Evolutionary conservation across 768 basidiomycete species (phyloP), one percentile per base, ranked within the genome.

Genomic region (Ephemerocybe angulata): DNA sequence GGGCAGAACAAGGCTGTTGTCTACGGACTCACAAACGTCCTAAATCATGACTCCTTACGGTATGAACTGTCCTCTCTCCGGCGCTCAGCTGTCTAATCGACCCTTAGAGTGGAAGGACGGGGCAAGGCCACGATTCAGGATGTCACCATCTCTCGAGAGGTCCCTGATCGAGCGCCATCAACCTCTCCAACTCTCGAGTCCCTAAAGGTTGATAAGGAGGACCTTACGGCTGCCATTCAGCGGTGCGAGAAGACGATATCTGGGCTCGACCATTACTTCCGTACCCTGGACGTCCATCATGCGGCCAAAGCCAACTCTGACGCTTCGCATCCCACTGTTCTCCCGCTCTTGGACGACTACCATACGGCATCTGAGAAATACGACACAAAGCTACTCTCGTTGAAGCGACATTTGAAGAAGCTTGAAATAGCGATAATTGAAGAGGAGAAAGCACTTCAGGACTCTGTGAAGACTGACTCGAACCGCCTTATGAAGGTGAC

Each of bases 1-100:
- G 78, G 76, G 1, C 70, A 68, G 42, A 78, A 77, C 58, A 68
- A 72, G 29, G 64, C 78, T 2, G 62, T 56, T 17, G 71, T 78
- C 30, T 62, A 56, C 15, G 70, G 70, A 12, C 60, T 80, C 17
- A 76, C 77, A 0, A 63, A 62, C 48, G 66, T 62, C 0, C 55
- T 78, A 22, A 69, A 75, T 25, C 29, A 65, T 3, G 68, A 72
- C 5, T 76, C 76, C 17, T 57, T 78, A 7, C 67, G 75, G 77
- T 75, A 48, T 47, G 64, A 58, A 6, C 21, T 24, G 15, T 8
- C 7, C 15, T 41, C 17, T 41, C 38, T 41, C 38, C 17, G 6
- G 15, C 38, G 15, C 33, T 7, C 21, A 41, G 15, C 15, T 17
- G 17, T 8, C 38, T 41, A 41, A 41, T 41, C 15, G 17, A 35